Percentiles rank a stretch among this genome's conserved stretches.
Conservation (phyloP, 306 rosid species). For the Senna tora region DNA sequence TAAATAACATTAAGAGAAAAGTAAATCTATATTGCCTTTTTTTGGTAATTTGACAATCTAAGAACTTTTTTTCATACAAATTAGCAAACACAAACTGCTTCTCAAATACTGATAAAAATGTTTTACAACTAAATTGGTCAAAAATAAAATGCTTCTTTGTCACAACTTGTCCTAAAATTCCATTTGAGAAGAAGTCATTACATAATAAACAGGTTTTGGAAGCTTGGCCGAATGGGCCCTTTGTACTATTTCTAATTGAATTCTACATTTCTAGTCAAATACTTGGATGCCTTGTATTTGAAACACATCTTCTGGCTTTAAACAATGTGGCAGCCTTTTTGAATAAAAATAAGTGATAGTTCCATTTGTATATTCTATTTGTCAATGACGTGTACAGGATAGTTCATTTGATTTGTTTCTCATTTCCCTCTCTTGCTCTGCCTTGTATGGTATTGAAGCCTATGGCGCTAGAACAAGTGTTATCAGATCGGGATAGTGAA, state of each 20-base stretch:
- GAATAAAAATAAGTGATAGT: neutral
- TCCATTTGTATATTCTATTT: conserved; percentile 15
- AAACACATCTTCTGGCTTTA: conserved; percentile 15
- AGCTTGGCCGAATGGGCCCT: no score
- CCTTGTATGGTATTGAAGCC: conserved; percentile 57
- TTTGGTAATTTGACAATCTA: no score
- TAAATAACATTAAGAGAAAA: no score
- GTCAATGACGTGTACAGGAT: conserved; percentile 15
- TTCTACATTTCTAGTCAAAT: neutral
- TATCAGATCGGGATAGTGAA: conserved; percentile 91
- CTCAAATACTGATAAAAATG: no score
- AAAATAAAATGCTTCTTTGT: no score
- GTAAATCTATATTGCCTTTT: no score
- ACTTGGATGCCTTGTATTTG: conserved; percentile 11
- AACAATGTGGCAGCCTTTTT: neutral
- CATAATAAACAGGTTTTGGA: no score
- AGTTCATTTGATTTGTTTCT: conserved; percentile 26
- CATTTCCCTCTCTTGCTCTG: conserved; percentile 8
- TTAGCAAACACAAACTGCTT: no score
- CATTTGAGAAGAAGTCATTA: no score
- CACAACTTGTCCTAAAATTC: no score
- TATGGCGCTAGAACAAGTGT: conserved; percentile 85
- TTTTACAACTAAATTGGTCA: no score
- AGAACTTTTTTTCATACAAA: no score
- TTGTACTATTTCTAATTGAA: neutral